Evolutionary conservation across 257 asterid genomes (phyloP).

Genomic region (Salvia hispanica): DNA sequence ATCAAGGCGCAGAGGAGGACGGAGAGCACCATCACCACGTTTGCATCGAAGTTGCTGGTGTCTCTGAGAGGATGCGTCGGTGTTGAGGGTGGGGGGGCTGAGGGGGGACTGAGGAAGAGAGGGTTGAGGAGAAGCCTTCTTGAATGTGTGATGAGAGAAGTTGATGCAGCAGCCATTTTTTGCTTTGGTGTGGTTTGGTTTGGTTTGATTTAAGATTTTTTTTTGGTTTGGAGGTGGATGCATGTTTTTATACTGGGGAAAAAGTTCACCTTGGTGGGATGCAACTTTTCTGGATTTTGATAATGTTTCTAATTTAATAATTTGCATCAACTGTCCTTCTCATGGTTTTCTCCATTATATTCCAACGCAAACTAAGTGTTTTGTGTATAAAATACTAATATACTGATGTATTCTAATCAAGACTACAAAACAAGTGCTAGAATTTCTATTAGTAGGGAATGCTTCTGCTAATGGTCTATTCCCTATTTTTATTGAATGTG

Average conservation of each 20-base stretch:
- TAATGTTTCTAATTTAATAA: constrained; percentile 5
- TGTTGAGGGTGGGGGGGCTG: constrained; percentile 37
- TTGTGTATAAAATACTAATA: too few species aligned
- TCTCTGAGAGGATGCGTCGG: neutral
- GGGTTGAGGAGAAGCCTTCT: constrained; percentile 48
- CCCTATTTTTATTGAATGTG: too few species aligned
- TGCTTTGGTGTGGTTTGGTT: neutral
- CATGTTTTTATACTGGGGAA: constrained; percentile 36
- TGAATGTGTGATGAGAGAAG: constrained; percentile 27
- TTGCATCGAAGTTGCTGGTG: constrained; percentile 48
- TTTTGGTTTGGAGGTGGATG: constrained; percentile 28
- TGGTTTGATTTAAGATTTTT: constrained; percentile 13
- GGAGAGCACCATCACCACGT: constrained; percentile 58
- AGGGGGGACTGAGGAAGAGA: constrained; percentile 28
- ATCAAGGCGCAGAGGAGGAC: constrained; percentile 63
- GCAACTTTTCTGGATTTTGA: constrained; percentile 19
- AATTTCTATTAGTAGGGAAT: too few species aligned
- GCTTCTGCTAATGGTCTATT: too few species aligned
- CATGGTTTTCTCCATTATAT: neutral
- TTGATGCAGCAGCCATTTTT: constrained; percentile 32
- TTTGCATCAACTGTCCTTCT: neutral
- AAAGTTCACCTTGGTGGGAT: constrained; percentile 22
- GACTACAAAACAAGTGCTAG: too few species aligned
- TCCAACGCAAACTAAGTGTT: neutral
- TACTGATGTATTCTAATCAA: too few species aligned